phyloP scores from a whole-genome alignment of 176 grass and related monocot genomes.

The Rhynchospora tenuis region DNA sequence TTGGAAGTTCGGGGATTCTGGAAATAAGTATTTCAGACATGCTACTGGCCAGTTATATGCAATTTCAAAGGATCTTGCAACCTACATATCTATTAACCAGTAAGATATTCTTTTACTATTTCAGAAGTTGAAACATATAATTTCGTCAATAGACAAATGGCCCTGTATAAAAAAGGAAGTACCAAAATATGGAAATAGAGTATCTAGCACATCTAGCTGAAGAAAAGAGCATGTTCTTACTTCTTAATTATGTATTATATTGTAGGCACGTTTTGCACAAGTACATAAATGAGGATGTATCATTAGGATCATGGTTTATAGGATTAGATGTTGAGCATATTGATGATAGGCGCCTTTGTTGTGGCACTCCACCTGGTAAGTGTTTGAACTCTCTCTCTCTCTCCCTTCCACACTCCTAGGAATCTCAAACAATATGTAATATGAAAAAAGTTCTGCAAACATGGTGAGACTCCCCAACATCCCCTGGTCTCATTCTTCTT shows the following conservation, averaged over 20 bases:
- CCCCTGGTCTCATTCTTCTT: background rate
- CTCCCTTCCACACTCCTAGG: background rate
- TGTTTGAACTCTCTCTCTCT: background rate
- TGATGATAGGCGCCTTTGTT: constrained; percentile 78
- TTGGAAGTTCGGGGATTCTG: constrained; percentile 85
- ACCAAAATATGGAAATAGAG: background rate
- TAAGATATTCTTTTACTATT: constrained; percentile 23
- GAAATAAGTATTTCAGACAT: constrained; percentile 87
- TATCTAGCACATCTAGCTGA: background rate
- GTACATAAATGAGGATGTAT: constrained; percentile 88
- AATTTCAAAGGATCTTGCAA: constrained; percentile 87
- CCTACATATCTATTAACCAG: constrained; percentile 81
- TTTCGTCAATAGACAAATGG: background rate
- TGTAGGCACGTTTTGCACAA: constrained; percentile 74
- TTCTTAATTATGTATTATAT: constrained; percentile 5
- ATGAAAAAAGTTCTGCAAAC: background rate
- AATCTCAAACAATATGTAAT: background rate
- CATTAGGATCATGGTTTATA: constrained; percentile 75
- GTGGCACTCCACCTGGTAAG: constrained; percentile 72
- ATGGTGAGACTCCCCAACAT: background rate
- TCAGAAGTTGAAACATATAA: background rate
- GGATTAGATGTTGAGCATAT: constrained; percentile 90
- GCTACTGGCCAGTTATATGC: constrained; percentile 88
- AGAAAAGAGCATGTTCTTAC: background rate
- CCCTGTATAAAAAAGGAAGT: background rate